These are phyloP conservation scores for Xylariaceae sp. DNA, from an alignment of 2,329 filamentous ascomycete species.

Conservation along the genomic window DNA sequence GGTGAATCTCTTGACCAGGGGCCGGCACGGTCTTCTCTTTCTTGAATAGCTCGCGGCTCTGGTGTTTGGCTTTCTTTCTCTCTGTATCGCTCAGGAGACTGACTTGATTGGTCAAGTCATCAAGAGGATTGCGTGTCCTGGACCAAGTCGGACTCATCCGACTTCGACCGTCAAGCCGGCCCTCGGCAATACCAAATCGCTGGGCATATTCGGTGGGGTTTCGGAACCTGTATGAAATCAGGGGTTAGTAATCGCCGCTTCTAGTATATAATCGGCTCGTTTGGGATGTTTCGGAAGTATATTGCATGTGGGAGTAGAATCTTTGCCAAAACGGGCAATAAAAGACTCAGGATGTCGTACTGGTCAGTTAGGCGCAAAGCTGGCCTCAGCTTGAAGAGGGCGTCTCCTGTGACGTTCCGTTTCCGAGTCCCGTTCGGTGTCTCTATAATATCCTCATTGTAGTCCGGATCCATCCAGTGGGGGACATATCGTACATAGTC, in stretches of 20 bases:
- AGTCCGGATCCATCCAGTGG: slow-evolving; percentile 36
- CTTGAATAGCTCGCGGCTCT: slow-evolving; percentile 4
- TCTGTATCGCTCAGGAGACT: slow-evolving; percentile 23
- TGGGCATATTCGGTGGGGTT: slow-evolving; percentile 36
- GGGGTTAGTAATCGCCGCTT: no score
- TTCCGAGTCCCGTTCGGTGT: background rate
- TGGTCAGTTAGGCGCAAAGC: slow-evolving; percentile 34
- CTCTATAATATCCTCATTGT: slow-evolving; percentile 1
- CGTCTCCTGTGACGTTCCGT: slow-evolving; percentile 5
- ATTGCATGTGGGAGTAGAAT: no score
- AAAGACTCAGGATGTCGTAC: no score
- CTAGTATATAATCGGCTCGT: no score
- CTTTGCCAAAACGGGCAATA: no score
- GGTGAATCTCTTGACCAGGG: slow-evolving; percentile 24
- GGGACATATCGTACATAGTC: slow-evolving; percentile 34
- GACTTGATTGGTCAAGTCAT: slow-evolving; percentile 31
- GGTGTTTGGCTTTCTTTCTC: background rate
- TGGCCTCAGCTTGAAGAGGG: slow-evolving; percentile 26
- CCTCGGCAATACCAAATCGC: slow-evolving; percentile 38
- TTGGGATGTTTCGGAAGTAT: no score
- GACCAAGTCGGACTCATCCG: slow-evolving; percentile 38
- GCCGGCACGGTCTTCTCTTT: background rate
- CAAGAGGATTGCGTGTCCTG: slow-evolving; percentile 30
- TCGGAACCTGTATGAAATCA: no score
- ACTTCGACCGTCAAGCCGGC: slow-evolving; percentile 37